Evolutionary conservation across 345 rosid genomes (phyloP).

Genomic region (rapeseed (Brassica napus)): Da-Ae NC_063442.1:1759001-1759500

Average conservation of each 20-base stretch:
- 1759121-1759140: too few species aligned
- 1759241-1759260: background rate
- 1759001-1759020: too few species aligned
- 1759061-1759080: too few species aligned
- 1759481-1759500: background rate
- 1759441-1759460: background rate
- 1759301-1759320: background rate
- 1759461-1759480: background rate
- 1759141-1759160: background rate
- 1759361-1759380: background rate
- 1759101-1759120: too few species aligned
- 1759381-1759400: background rate
- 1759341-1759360: background rate
- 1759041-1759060: too few species aligned
- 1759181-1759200: background rate
- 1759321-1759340: background rate
- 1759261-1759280: background rate
- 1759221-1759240: background rate
- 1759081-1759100: too few species aligned
- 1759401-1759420: background rate
- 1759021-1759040: too few species aligned
- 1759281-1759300: background rate
- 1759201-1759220: background rate
- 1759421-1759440: background rate
- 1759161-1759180: background rate